phyloP scores from a whole-genome alignment of 345 rosid genomes.

The Hypericum perforatum region DNA sequence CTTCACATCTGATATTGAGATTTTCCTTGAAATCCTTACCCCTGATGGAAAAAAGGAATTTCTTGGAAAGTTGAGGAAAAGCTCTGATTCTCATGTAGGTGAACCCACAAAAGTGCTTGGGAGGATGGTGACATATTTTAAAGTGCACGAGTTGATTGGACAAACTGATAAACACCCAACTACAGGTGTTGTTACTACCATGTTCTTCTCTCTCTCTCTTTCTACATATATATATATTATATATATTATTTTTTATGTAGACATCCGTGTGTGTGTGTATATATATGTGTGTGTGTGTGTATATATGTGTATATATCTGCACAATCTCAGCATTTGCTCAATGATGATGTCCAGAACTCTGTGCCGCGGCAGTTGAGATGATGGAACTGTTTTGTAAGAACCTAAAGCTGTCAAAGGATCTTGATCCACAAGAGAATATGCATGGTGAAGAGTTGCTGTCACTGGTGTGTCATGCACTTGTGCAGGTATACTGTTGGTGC shows the following conservation, averaged over 20 bases:
- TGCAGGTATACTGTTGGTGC: slow-evolving; percentile 51
- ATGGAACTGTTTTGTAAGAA: slow-evolving; percentile 58
- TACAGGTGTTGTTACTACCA: slow-evolving; percentile 35
- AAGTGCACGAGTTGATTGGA: slow-evolving; percentile 66
- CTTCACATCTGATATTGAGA: slow-evolving; percentile 70
- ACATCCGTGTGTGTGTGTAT: neutral
- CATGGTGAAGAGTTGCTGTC: slow-evolving; percentile 88
- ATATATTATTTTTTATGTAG: no score
- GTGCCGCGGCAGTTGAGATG: slow-evolving; percentile 48
- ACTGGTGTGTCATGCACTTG: slow-evolving; percentile 58
- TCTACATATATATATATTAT: no score
- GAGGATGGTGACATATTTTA: slow-evolving; percentile 48
- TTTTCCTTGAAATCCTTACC: slow-evolving; percentile 59
- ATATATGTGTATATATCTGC: slow-evolving; percentile 6
- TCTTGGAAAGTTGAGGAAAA: slow-evolving; percentile 41
- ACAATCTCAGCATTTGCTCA: slow-evolving; percentile 9
- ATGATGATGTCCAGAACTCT: slow-evolving; percentile 42
- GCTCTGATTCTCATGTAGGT: slow-evolving; percentile 23
- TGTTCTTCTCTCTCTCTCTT: no score
- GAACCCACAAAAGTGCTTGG: slow-evolving; percentile 62
- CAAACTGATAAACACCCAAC: slow-evolving; percentile 35
- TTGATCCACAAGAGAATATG: slow-evolving; percentile 90
- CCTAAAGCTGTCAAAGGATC: slow-evolving; percentile 76
- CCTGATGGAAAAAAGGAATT: slow-evolving; percentile 45
- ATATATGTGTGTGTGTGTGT: slow-evolving; percentile 3